Base-by-base conservation (phyloP, 257 asterid species). In the Solanum chaucha region DNA sequence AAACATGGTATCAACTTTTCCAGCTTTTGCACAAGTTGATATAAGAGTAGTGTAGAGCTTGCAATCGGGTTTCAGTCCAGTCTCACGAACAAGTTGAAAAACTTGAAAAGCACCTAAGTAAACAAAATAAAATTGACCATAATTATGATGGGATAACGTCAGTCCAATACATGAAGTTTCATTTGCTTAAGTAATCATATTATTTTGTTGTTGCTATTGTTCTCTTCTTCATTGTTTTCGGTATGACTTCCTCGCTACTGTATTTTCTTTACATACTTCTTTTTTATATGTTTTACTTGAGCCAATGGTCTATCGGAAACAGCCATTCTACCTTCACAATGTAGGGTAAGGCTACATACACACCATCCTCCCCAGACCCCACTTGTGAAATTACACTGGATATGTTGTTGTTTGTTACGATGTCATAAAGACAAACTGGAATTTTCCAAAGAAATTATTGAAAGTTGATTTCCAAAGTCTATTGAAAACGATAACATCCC, bases 1-100 rank as follows among this genome's bases (percentile, higher is more conserved):
- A 90, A 97, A 97, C 99, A 97, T 97, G 80, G 94, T 92, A 90
- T 97, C 99, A 82, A 97, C 98, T 94, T 97, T 95, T 88, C 99
- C 98, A 91, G 96, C 89, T 94, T 95, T 95, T 82, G 99, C 99
- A 90, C 98, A 97, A 87, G 99, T 94, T 73, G 99, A 93, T 92
- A 97, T 94, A 87, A 97, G 92, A 71, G 99, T 94, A 32, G 99
- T 97, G 93, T 95, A 97, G 82, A 97, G 97, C 89, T 97, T 97
- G 96, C 99, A 97, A 92, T 97, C 99, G 68, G 95, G 93, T 38
- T 88, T 92, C 87, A 94, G 86, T 84, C 93, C 95, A 89, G 94
- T 94, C 70, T 94, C 96, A 90, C 88, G 93, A 86, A 95, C 98
- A 87, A 89, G 91, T 83, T 92, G 93, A 87, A 97, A 83, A 55